Conservation (phyloP, 2,329 filamentous ascomycete genomes). For the Xylariomycetidae sp. region DNA sequence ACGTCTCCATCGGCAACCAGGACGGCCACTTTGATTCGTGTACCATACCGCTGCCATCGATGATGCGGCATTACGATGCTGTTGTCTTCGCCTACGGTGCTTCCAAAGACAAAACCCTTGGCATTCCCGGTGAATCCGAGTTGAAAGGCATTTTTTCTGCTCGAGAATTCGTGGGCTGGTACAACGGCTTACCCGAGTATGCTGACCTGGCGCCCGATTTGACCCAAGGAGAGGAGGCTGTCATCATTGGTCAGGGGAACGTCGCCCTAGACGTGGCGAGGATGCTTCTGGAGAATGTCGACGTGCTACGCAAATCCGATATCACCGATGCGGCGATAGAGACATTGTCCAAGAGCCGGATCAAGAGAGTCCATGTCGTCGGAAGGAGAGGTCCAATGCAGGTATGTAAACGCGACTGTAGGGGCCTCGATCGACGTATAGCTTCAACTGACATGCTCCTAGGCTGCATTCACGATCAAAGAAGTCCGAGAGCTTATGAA, state of each 20-base stretch:
- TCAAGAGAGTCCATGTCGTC: slow-evolving; percentile 79
- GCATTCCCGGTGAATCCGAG: slow-evolving; percentile 69
- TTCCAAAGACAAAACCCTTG: slow-evolving; percentile 71
- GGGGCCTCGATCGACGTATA: no score
- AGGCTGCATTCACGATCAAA: slow-evolving; percentile 94
- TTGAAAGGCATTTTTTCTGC: slow-evolving; percentile 78
- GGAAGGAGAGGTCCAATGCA: slow-evolving; percentile 86
- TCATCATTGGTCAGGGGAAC: slow-evolving; percentile 92
- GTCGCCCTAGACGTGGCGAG: slow-evolving; percentile 91
- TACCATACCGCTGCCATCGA: slow-evolving; percentile 56
- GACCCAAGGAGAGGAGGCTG: slow-evolving; percentile 68
- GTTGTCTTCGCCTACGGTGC: slow-evolving; percentile 92
- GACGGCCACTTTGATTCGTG: slow-evolving; percentile 33
- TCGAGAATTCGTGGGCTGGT: slow-evolving; percentile 94
- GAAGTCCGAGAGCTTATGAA: slow-evolving; percentile 85
- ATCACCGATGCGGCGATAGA: slow-evolving; percentile 82
- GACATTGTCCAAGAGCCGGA: slow-evolving; percentile 61
- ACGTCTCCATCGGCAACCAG: slow-evolving; percentile 66
- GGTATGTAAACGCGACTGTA: no score
- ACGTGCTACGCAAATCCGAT: slow-evolving; percentile 72
- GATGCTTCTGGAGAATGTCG: slow-evolving; percentile 72
- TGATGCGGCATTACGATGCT: slow-evolving; percentile 83
- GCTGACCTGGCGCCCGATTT: slow-evolving; percentile 67
- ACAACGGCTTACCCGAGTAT: slow-evolving; percentile 88
- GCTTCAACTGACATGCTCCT: no score